Evolutionary conservation across 139 green algal genomes (phyloP).

Genomic region (Protoeuglena noctilucae): DNA sequence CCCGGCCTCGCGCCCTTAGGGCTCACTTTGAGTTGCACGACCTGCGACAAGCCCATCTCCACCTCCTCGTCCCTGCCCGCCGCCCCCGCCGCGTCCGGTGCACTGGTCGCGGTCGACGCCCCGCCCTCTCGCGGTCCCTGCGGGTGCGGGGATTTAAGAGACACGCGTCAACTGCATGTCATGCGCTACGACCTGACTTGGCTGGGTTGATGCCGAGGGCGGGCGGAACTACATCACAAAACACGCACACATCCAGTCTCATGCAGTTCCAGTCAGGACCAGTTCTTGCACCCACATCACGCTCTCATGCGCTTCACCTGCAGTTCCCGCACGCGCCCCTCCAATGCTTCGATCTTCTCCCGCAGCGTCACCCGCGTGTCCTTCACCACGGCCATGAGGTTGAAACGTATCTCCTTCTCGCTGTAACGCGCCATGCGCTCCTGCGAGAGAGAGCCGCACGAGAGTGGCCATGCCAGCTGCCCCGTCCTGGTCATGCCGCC

Average conservation of each 20-base stretch:
- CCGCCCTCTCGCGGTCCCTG: too few species aligned
- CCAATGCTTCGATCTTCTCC: slow-evolving; percentile 10
- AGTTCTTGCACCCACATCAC: not conserved
- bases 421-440: slow-evolving; percentile 73
- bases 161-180: not conserved
- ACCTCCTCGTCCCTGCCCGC: slow-evolving; percentile 11
- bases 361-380: slow-evolving; percentile 25
- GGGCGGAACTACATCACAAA: too few species aligned
- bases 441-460: too few species aligned
- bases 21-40: not conserved
- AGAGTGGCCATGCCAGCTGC: too few species aligned
- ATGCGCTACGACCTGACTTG: too few species aligned
- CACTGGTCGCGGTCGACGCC: too few species aligned
- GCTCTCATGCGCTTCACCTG: not conserved
- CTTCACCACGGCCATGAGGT: slow-evolving; percentile 84
- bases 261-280: too few species aligned
- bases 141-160: too few species aligned
- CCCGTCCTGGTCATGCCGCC: too few species aligned
- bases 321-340: slow-evolving; percentile 2
- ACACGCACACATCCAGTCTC: too few species aligned
- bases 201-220: too few species aligned
- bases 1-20: not conserved
- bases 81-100: slow-evolving; percentile 8
- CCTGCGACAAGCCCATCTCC: not conserved
- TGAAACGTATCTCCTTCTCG: slow-evolving; percentile 85